phyloP scores from a whole-genome alignment of 176 grass and related monocot genomes.

The Triticum monococcum region DNA sequence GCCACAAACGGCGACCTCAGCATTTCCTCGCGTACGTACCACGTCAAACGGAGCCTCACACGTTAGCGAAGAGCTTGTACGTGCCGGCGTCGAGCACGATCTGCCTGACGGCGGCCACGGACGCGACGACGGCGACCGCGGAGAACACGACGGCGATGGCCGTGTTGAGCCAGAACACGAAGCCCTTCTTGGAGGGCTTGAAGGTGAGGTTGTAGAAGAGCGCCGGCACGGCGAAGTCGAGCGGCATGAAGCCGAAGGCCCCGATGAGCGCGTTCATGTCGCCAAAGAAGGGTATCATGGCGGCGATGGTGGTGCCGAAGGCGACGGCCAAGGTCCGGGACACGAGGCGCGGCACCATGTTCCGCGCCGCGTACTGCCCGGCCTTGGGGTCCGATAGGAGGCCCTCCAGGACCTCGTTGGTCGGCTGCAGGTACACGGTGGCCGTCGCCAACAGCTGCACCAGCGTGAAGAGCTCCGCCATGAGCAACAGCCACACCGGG shows the following conservation, averaged over 20 bases:
- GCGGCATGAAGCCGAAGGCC: slow-evolving; percentile 88
- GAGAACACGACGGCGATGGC: slow-evolving; percentile 66
- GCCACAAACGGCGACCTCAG: not conserved
- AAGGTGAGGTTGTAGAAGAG: slow-evolving; percentile 90
- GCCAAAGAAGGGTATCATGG: slow-evolving; percentile 96
- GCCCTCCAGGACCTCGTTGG: slow-evolving; percentile 84
- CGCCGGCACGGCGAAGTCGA: slow-evolving; percentile 79
- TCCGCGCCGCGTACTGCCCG: slow-evolving; percentile 61
- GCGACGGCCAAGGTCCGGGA: slow-evolving; percentile 57
- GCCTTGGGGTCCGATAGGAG: slow-evolving; percentile 56
- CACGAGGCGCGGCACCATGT: slow-evolving; percentile 55
- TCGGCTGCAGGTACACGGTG: slow-evolving; percentile 92
- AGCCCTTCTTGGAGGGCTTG: slow-evolving; percentile 60
- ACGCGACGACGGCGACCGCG: slow-evolving; percentile 49
- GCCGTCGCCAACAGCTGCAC: slow-evolving; percentile 78
- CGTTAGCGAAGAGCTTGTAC: slow-evolving; percentile 94
- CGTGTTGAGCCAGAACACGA: slow-evolving; percentile 85
- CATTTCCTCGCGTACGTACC: not conserved
- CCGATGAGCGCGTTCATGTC: slow-evolving; percentile 89
- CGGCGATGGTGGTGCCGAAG: slow-evolving; percentile 63
- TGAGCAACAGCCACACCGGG: slow-evolving; percentile 58
- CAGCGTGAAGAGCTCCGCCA: slow-evolving; percentile 73
- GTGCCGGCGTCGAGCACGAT: slow-evolving; percentile 64
- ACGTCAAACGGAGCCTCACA: slow-evolving; percentile 26
- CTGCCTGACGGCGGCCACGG: slow-evolving; percentile 75